Evolutionary conservation across 2,329 filamentous ascomycete genomes (phyloP), one percentile per base, ranked within the genome.

Genomic region (Didymella sp.): DNA sequence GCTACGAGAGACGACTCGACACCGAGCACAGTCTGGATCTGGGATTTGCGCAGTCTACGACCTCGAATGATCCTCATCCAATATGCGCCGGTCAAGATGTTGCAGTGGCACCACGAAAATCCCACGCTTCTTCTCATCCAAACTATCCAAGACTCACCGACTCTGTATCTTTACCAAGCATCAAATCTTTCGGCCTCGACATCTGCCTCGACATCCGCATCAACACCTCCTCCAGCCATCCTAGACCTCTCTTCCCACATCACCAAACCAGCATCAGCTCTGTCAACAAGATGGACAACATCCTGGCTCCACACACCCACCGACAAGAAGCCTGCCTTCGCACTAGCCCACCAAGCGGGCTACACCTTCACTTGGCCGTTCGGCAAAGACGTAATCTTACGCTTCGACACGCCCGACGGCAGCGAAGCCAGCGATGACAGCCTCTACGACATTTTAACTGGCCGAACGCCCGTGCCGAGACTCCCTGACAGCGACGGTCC

Each of bases 21-120:
- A 17, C 76, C 76, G 9, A 80, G 75, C 28, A 80, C 79, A 21
- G 74, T 81, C 15, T 81, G 79, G 80, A 71, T 82, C 50, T 82
- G 79, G 80, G 76, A 80, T 56, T 70, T 78, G 3, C 54, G 64
- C 17, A 73, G 67, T n/a, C 63, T 79, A 5, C 56, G 67, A 7
- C 75, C 77, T 4, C 70, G 71, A 19, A 71, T 73, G 4, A 76
- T 82, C 12, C 50, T 81, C 1, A 73, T 82, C 3, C 79, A 82
- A 58, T 77, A 82, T 59, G 67, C 73, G 9, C 74, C 78, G 12
- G 67, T 82, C 22, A 79, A 78, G 38, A 67, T 67, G 12, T 64
- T 82, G 7, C 60, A 64, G 13, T 82, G 80, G 80, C 79, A 82
- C 56, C 76, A 78, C 2, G 61, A 64, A 9, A 61, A 71, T 21